Base-by-base conservation (phyloP, 257 asterid species). In the Anisodus acutangulus region DNA sequence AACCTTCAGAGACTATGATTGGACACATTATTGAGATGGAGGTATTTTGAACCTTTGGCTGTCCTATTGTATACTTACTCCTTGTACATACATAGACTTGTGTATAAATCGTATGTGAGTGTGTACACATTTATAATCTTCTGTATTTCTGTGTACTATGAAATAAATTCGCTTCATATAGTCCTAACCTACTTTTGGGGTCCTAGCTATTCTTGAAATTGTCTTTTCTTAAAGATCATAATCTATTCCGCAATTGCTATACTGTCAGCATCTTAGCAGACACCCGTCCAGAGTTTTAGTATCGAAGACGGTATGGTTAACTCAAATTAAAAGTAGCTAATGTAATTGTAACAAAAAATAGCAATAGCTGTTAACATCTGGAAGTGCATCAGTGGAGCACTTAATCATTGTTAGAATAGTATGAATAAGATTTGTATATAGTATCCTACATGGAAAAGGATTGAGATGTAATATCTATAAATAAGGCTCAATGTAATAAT, bases 1-100 rank as follows among this genome's bases (percentile, higher is more conserved):
- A 80, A 87, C 99, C 99, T 35, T 92, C 98, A 5, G 94, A 95
- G 90, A 89, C 92, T 81, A 97, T 94, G 98, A 93, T 97, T 78
- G 92, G 95, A 22, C 95, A 94, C 87, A 91, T 93, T 82, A 90
- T 97, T 85, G 98, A 92, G 88, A 97, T 91, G 97, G 95, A 97
- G 98, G 99, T 97, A 64, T 88, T 19, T 78, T 49, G 64, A 76
- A 53, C 45, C 49, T 76, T 53, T 26, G 12, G 19, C 45, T 45
- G 59, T 22, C 47, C 47, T 76, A 76, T 53, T 51, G 64, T 76
- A 13, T 19, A 74, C 41, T 49, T 62, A 8, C 68, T 74, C 62
- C 17, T 51, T 51, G 47, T 26, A 31, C 64, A 53, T 51, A 12
- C 12, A 51, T 26, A 6, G n/a, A 54, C 19, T 51, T 51, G 39